Evolutionary conservation across 768 basidiomycete species (phyloP), one percentile per base, ranked within the genome.

Genomic region (Boletus vinaceobasis): DNA sequence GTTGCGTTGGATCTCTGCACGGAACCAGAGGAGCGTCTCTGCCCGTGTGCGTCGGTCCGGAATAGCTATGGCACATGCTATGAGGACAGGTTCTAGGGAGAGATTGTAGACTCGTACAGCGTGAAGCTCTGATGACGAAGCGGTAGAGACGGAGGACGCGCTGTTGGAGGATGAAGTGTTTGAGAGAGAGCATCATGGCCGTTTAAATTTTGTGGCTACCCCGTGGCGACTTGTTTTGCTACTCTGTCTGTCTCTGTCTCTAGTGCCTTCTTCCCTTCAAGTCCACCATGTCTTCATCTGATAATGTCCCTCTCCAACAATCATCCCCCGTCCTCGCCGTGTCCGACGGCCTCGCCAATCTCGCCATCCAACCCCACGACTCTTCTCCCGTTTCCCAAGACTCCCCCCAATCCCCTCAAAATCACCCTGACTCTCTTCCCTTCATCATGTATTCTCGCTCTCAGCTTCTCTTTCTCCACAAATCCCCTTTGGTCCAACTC

Each of bases 11-110:
- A 91, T 81, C 69, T 90, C 88, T 46, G 72, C 64, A 29, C 90
- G 83, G 68, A 91, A 81, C 87, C 89, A 92, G 21, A 67, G 63
- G 7, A 89, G 69, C 0, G 88, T 88, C 62, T 91, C 88, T 55
- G 70, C 69, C 55, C 89, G 79, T 29, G 85, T 76, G 53, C 66
- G 65, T 49, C 76, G 76, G 71, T 90, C 80, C 35, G 81, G 82
- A 47, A 92, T 85, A 39, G 68, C 90, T 90, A 59, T 35, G 21
- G 33, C 33, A 29, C n/a, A 27, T 43, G 36, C 13, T 39, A 35
- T 58, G 59, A 53, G 65, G 50, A 21, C 7, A 15, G 17, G 43
- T 37, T 44, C 13, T 0, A 32, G 37, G 19, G 17, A 23, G 31
- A 37, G 32, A 32, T 19, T 36, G 23, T 27, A n/a, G 52, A 32